Percentiles rank a stretch among this genome's conserved stretches.
phyloP scores from a whole-genome alignment of 2,329 filamentous ascomycete species.

The Cadophora sp. region DNA sequence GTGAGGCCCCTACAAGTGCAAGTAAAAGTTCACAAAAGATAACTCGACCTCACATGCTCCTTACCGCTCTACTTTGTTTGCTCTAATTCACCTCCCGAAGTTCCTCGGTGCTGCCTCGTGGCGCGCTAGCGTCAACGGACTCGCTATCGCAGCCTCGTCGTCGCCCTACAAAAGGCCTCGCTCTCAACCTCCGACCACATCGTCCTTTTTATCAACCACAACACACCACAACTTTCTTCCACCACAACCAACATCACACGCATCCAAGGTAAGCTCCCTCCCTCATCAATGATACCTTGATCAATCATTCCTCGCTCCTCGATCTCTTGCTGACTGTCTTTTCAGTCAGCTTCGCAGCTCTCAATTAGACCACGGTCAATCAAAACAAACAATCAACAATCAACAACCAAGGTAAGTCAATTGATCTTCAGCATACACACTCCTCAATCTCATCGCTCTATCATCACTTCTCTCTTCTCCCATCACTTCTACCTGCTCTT shows the following conservation, averaged over 20 bases:
- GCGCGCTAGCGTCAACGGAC: constrained; percentile 18
- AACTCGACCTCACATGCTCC: constrained; percentile 14
- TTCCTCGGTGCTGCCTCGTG: constrained; percentile 14
- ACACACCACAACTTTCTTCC: constrained; percentile 13
- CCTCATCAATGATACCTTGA: not conserved
- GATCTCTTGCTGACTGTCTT: constrained; percentile 16
- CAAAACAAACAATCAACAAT: constrained; percentile 7
- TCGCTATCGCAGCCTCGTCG: constrained; percentile 5
- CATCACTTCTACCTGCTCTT: not conserved
- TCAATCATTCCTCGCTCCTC: not conserved
- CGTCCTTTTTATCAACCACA: constrained; percentile 18
- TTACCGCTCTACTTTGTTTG: not conserved
- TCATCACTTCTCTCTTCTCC: not conserved
- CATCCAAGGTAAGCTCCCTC: not conserved
- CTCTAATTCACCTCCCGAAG: constrained; percentile 11
- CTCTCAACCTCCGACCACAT: constrained; percentile 11
- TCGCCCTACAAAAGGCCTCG: constrained; percentile 21
- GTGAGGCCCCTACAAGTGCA: not conserved
- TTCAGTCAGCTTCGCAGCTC: constrained; percentile 4
- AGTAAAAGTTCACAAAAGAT: constrained; percentile 11
- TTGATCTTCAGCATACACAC: not conserved
- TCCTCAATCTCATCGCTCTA: not conserved
- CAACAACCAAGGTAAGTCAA: constrained; percentile 18
- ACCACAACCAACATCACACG: too few species aligned
- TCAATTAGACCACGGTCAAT: not conserved